Evolutionary conservation across 345 rosid species (phyloP), one percentile per base, ranked within the genome.

Genomic region (Salix viminalis): DNA sequence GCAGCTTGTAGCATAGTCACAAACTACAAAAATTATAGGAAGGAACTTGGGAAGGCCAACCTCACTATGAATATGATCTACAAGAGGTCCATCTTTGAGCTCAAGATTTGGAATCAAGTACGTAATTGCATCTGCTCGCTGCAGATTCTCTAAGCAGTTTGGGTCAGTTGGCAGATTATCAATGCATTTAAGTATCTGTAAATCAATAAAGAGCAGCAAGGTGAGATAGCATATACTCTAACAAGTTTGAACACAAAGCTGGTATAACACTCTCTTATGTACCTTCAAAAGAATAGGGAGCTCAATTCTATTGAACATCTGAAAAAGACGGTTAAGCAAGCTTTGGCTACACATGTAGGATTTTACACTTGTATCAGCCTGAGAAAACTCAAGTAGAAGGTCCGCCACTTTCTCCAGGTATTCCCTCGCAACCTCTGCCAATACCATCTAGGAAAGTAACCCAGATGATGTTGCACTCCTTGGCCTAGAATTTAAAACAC

Each of bases 401-500:
- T 96, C 96, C 44, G 99, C 97, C 58, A 93, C 97, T 86, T 93
- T 96, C 87, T 93, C 97, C 79, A 96, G 87, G 86, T 96, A 96
- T 70, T 93, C 97, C 89, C 90, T 85, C 28, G 99, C 98, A 60
- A 90, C 91, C 85, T 96, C 99, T 58, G 94, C 94, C n/a, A 94
- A 94, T 75, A 92, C 93, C 97, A 96, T 89, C 81, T 92, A 94
- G 78, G 91, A 88, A 46, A 96, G 95, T 77, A 92, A 84, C 48
- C 99, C 97, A 54, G 97, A 92, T 75, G 99, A 96, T 74, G 99
- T 90, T 54, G 98, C 88, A 84, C 99, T 91, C 82, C 98, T 97
- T 11, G 95, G 91, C 84, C 97, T 94, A 81, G 98, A 98, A 89
- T 91, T 93, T 84, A 95, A 77, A 83, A 95, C 94, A 70, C 99